Evolutionary conservation across 345 rosid genomes (phyloP).

Genomic region (Excoecaria agallocha): DNA sequence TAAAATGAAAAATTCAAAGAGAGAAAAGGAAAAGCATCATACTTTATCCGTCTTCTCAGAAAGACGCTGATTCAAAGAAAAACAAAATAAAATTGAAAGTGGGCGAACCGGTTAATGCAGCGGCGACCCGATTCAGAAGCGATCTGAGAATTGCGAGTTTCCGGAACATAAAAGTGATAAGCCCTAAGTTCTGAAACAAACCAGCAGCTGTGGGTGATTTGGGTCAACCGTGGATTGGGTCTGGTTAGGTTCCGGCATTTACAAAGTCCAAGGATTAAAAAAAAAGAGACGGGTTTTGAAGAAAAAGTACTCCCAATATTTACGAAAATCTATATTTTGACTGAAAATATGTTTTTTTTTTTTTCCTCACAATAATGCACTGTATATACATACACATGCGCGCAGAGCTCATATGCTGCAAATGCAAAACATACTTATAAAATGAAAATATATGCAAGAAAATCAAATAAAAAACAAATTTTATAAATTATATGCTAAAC

Average conservation of each 20-base stretch:
- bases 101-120: slow-evolving; percentile 20
- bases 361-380: too few species aligned
- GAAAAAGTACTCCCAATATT: too few species aligned
- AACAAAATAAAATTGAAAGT: not conserved
- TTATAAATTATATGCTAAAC: too few species aligned
- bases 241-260: not conserved
- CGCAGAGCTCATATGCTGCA: too few species aligned
- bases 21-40: not conserved
- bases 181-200: not conserved
- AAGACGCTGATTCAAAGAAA: not conserved
- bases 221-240: not conserved
- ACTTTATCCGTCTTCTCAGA: not conserved
- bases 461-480: too few species aligned
- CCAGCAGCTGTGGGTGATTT: not conserved
- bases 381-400: too few species aligned
- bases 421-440: too few species aligned
- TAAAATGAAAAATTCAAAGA: not conserved
- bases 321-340: too few species aligned
- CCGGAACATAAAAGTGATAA: not conserved
- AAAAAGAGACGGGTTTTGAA: too few species aligned
- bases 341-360: too few species aligned
- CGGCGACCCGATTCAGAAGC: slow-evolving; percentile 3
- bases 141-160: not conserved
- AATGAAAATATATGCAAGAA: too few species aligned
- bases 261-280: too few species aligned